Base-by-base conservation (phyloP, 352 stramenopile species). In the Blastocystis sp. region DNA sequence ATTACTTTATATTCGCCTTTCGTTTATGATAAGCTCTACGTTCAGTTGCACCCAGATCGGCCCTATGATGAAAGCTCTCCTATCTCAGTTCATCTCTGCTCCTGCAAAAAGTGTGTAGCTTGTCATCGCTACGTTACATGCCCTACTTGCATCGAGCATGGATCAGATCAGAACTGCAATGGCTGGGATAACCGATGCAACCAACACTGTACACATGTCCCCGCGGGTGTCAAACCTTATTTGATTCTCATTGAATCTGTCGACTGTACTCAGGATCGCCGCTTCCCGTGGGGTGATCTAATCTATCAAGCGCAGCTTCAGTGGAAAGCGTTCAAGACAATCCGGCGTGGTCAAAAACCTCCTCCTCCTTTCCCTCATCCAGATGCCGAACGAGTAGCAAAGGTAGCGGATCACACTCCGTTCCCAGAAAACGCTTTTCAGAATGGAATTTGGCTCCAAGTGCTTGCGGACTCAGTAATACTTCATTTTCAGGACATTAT, bases 161-260 rank as follows among this genome's bases (percentile, higher is more conserved):
- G 37, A 7, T 66, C n/a, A 20, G 29, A 15, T 23, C n/a, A 63
- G 29, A 8, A 77, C 3, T 88, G 77, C 41, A 88, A 88, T 47
- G 77, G 77, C 3, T 88, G 70, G 29, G 53, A 77, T 43, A 88
- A 77, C 43, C 62, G 70, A 11, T 88, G 77, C 39, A 88, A 88
- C 55, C 34, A 62, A 20, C 55, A 41, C 47, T 9, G 8, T 7
- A 18, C 13, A 15, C 77, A 88, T 47, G 47, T 88, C 0, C 77
- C 77, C 0, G 63, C 15, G 37, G 59, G 59, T 43, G 43, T 79
- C 8, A 62, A 69, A 29, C 77, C 77, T n/a, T 88, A 59, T 45
- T 18, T 76, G 18, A 13, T 88, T 4, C 5, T 79, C 34, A 8
- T 88, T 8, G 41, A 61, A 23, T 61, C 43, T 23, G n/a, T 77